phyloP scores from a whole-genome alignment of 2,329 filamentous ascomycete genomes.

The Furcasterigmium sp. region DNA sequence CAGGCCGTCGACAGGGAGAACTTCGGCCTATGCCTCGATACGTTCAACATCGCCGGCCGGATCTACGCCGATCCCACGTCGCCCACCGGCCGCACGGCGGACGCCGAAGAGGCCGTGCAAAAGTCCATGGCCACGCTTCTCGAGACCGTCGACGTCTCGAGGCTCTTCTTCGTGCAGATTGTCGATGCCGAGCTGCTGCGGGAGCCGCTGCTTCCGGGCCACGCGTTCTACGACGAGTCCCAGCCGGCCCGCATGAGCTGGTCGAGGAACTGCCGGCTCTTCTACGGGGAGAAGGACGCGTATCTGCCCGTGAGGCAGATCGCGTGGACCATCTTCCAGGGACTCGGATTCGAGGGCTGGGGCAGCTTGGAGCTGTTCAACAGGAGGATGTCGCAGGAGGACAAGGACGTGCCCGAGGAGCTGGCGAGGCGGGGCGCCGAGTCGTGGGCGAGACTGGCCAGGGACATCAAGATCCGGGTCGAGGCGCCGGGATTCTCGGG shows the following conservation, averaged over 20 bases:
- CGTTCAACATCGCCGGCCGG: conserved; percentile 69
- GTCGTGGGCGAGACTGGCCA: conserved; percentile 42
- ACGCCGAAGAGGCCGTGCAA: conserved; percentile 50
- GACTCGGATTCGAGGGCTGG: conserved; percentile 63
- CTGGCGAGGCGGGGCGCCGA: conserved; percentile 52
- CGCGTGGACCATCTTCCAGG: conserved; percentile 54
- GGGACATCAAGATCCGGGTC: conserved; percentile 25
- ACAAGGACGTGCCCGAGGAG: conserved; percentile 44
- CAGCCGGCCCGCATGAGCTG: conserved; percentile 62
- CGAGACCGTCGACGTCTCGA: conserved; percentile 50
- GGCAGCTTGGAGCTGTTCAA: conserved; percentile 69
- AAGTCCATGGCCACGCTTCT: conserved; percentile 51
- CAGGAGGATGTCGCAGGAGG: conserved; percentile 47
- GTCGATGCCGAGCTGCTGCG: conserved; percentile 65
- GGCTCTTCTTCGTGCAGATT: conserved; percentile 72
- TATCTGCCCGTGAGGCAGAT: conserved; percentile 64
- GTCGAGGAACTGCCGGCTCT: conserved; percentile 66
- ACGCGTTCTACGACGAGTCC: conserved; percentile 25
- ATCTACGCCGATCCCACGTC: conserved; percentile 65
- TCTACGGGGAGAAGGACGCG: conserved; percentile 53
- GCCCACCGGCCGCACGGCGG: conserved; percentile 32
- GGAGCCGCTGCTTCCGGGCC: conserved; percentile 47
- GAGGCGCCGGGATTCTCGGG: conserved; percentile 17
- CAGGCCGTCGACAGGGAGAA: conserved; percentile 60
- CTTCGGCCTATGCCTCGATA: conserved; percentile 73